Percentiles rank a stretch among this genome's conserved stretches.
phyloP scores from a whole-genome alignment of 495 filamentous ascomycete genomes.

The Penicillium riverlandense region DNA sequence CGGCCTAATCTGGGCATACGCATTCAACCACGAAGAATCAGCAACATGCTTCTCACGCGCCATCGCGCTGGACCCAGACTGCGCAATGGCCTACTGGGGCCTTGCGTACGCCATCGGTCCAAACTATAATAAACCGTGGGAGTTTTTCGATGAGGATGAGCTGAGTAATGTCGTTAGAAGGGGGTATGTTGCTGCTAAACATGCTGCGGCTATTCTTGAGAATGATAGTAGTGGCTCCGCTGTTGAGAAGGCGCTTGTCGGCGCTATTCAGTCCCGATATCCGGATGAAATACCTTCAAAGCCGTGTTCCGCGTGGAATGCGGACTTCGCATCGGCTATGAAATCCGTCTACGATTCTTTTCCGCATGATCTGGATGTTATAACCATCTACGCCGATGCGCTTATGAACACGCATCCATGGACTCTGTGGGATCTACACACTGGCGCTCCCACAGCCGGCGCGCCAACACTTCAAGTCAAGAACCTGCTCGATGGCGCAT shows the following conservation, averaged over 20 bases:
- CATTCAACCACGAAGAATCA: conserved; percentile 60
- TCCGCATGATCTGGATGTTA: conserved; percentile 51
- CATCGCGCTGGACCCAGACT: conserved; percentile 42
- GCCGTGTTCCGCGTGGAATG: conserved; percentile 47
- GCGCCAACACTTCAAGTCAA: conserved; percentile 54
- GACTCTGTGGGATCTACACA: conserved; percentile 56
- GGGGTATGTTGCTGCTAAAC: too few relatives aligned
- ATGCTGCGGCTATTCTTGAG: not conserved
- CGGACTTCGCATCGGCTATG: conserved; percentile 57
- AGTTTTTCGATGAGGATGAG: conserved; percentile 55
- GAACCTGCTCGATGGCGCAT: conserved; percentile 42
- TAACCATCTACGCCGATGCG: conserved; percentile 55
- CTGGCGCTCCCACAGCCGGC: conserved; percentile 44
- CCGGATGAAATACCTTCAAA: conserved; percentile 31
- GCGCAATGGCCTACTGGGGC: conserved; percentile 63
- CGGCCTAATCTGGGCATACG: conserved; percentile 57
- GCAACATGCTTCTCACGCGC: conserved; percentile 52
- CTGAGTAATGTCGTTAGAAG: conserved; percentile 12
- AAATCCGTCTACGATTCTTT: conserved; percentile 44
- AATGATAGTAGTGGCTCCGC: conserved; percentile 18
- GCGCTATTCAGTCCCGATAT: conserved; percentile 50
- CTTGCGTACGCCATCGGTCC: conserved; percentile 58
- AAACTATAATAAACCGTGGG: conserved; percentile 72
- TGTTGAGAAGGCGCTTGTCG: conserved; percentile 50
- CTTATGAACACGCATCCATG: conserved; percentile 66